A percentile compares a stretch with the other conserved stretches of the same genome.
Conservation (phyloP, 257 asterid genomes). For the Ilex asprella region DNA sequence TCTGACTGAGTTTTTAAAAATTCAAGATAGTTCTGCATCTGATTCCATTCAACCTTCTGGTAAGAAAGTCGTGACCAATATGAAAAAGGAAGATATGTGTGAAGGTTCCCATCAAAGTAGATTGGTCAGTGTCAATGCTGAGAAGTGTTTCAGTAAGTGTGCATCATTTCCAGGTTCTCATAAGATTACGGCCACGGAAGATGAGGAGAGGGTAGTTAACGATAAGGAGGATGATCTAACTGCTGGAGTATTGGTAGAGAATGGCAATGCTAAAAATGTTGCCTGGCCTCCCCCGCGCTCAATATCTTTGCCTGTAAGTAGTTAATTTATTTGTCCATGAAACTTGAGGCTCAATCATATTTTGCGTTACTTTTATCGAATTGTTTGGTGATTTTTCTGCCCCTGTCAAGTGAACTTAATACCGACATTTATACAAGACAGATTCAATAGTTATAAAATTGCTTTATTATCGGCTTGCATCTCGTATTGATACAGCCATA, state of each 20-base stretch:
- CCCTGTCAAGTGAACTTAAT: too few relatives aligned
- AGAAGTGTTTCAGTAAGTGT: slow-evolving; percentile 40
- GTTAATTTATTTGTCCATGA: neutral
- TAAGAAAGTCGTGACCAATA: slow-evolving; percentile 15
- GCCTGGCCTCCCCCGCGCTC: slow-evolving; percentile 32
- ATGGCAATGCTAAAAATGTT: slow-evolving; percentile 22
- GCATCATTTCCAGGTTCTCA: slow-evolving; percentile 42
- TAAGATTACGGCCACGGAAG: slow-evolving; percentile 7
- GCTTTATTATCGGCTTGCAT: too few relatives aligned
- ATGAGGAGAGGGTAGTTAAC: slow-evolving; percentile 17
- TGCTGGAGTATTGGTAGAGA: slow-evolving; percentile 18
- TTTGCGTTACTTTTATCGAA: too few relatives aligned
- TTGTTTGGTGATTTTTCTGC: too few relatives aligned
- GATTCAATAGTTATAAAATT: too few relatives aligned
- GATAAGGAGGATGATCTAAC: slow-evolving; percentile 12
- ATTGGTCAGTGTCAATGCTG: slow-evolving; percentile 18
- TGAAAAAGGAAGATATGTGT: slow-evolving; percentile 24
- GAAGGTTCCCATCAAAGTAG: slow-evolving; percentile 15
- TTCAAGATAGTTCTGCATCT: slow-evolving; percentile 28
- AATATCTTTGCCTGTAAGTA: slow-evolving; percentile 72
- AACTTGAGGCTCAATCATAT: neutral
- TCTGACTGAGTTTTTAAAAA: slow-evolving; percentile 30
- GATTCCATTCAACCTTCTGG: slow-evolving; percentile 18
- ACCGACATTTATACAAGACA: too few relatives aligned
- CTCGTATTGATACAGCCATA: too few relatives aligned